These are phyloP conservation scores for Neophaeococcomyces aloes DNA, from an alignment of 2,329 filamentous ascomycete genomes.

Conservation along the genomic window DNA sequence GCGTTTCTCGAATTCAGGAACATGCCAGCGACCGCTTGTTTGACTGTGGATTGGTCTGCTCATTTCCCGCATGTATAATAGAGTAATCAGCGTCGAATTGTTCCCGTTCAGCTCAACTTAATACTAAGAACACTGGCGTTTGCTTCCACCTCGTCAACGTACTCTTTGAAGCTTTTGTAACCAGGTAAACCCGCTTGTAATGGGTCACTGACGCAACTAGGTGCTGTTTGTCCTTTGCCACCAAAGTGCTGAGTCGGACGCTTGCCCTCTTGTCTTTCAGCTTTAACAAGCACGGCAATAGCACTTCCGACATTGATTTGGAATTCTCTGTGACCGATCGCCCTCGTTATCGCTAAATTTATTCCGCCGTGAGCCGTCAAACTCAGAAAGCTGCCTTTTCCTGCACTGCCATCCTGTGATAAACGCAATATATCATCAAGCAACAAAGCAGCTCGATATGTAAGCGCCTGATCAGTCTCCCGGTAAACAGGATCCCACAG, in stretches of 20 bases:
- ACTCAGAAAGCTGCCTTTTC: conserved; percentile 37
- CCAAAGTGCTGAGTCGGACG: conserved; percentile 1
- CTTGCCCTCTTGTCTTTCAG: conserved; percentile 19
- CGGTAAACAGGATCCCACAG: conserved; percentile 41
- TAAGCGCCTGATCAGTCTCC: conserved; percentile 41
- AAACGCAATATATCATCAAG: conserved; percentile 43
- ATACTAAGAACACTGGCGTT: not conserved
- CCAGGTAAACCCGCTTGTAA: conserved; percentile 4
- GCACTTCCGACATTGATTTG: conserved; percentile 40
- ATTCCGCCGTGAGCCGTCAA: conserved; percentile 51
- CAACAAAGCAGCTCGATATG: conserved; percentile 34
- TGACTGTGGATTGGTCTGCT: conserved; percentile 25
- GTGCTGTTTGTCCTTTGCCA: conserved; percentile 6
- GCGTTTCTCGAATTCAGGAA: conserved; percentile 26
- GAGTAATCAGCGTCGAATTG: no score
- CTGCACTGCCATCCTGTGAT: conserved; percentile 22
- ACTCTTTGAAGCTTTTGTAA: conserved; percentile 4
- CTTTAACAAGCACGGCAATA: conserved; percentile 43
- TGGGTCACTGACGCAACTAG: conserved; percentile 6
- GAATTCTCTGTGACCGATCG: conserved; percentile 38
- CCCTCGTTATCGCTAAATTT: conserved; percentile 44
- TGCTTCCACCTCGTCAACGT: conserved; percentile 6
- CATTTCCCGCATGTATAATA: conserved; percentile 10
- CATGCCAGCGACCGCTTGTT: conserved; percentile 24
- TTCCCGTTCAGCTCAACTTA: no score